A percentile compares a stretch with the other conserved stretches of the same genome.
Evolutionary conservation across 164 flowering plant species (phyloP).

Genomic region (Brasenia schreberi): DNA sequence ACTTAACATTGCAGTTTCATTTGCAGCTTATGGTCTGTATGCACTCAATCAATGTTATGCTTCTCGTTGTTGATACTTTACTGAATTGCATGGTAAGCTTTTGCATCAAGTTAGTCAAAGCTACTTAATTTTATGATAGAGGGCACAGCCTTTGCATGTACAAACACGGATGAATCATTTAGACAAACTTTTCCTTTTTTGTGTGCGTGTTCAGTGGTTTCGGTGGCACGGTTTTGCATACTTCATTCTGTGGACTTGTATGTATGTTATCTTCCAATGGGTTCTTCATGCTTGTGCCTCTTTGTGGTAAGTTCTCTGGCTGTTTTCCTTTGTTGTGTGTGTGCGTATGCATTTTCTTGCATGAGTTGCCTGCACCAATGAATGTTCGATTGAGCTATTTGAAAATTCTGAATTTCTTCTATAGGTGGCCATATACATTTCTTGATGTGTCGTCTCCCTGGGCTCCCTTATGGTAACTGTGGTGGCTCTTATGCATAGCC

Average conservation of each 20-base stretch:
- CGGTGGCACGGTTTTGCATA: conserved; percentile 85
- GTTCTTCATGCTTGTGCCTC: conserved; percentile 71
- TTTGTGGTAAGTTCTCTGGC: conserved; percentile 20
- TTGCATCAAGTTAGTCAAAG: background rate
- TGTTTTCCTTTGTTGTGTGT: background rate
- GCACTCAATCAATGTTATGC: conserved; percentile 79
- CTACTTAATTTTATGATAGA: background rate
- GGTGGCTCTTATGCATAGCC: background rate
- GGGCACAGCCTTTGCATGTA: background rate
- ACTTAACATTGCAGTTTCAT: background rate
- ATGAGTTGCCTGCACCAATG: background rate
- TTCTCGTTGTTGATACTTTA: conserved; percentile 67
- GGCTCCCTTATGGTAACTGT: conserved; percentile 44
- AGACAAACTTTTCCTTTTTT: background rate
- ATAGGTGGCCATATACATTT: conserved; percentile 57
- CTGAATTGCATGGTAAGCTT: conserved; percentile 67
- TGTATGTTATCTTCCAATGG: conserved; percentile 76
- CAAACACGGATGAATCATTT: background rate
- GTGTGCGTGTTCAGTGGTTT: conserved; percentile 37
- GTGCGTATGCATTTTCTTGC: background rate
- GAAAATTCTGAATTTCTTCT: background rate
- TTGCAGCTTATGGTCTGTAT: conserved; percentile 47
- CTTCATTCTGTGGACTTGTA: conserved; percentile 65
- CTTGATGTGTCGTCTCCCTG: conserved; percentile 50
- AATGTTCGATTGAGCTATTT: background rate